Evolutionary conservation across 2,329 filamentous ascomycete genomes (phyloP), one percentile per base, ranked within the genome.

Genomic region (Aureobasidium musti): DNA sequence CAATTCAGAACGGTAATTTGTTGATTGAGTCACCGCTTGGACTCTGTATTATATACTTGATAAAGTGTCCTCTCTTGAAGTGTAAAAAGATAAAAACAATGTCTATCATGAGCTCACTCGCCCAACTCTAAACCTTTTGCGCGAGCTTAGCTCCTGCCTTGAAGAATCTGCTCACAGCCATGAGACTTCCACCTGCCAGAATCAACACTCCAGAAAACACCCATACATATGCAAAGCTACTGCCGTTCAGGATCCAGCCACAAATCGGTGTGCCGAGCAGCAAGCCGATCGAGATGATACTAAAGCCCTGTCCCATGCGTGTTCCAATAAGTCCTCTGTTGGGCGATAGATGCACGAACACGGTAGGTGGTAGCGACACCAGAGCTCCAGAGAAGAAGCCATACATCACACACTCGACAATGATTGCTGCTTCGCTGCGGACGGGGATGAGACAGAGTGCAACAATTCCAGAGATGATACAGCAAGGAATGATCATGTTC

Each of bases 231-330:
- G 72, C 73, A 45, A 79, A 83, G 11, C 81, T 77, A 17, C 79
- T 79, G 5, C 73, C 70, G 60, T 78, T 77, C 67, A 85, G 68
- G 37, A 87, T 84, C 17, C 82, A 82, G 21, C 85, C 85, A 2
- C 82, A 82, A 64, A 86, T 85, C 0, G 85, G 85, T 3, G 84
- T 85, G 2, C 85, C 85, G 8, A 85, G 78, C 67, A 87, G 70
- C 59, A 86, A 68, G 0, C 84, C 85, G 10, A 86, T 74, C 0
- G 80, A 79, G 2, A 79, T 78, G 45, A 81, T 73, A 1, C 79
- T 79, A 70, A 87, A 87, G 10, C 80, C 78, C 82, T 86, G 85
- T 0, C 85, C 84, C 70, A 87, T 76, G 4, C 83, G 74, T n/a
- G 81, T 83, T 0, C 82, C 82, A 54, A 83, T 81, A 69, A 82